These are phyloP conservation scores for Pseudozyma sp. DNA, from an alignment of 1,284 basidiomycete species.

Conservation along the genomic window DNA sequence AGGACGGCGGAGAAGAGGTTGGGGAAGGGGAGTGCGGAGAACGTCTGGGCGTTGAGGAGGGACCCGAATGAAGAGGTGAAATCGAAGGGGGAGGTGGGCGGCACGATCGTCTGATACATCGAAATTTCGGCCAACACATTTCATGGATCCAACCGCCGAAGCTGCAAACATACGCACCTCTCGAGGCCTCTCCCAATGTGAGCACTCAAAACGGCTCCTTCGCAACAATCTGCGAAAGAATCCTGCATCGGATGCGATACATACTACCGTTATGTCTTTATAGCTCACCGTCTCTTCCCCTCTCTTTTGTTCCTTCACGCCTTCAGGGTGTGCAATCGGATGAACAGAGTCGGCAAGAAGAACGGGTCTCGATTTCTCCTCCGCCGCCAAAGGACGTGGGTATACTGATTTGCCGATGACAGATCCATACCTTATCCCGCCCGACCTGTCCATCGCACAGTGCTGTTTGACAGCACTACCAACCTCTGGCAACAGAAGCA, in stretches of 20 bases:
- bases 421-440: not conserved
- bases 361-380: not conserved
- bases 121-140: not conserved
- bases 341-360: not conserved
- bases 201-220: not conserved
- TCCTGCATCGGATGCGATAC: not conserved
- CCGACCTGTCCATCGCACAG: not conserved
- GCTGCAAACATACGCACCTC: no score
- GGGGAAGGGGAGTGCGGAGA: conserved; percentile 81
- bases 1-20: conserved; percentile 83
- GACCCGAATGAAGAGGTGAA: conserved; percentile 22
- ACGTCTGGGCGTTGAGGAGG: conserved; percentile 85
- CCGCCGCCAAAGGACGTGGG: conserved; percentile 5
- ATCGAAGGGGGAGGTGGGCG: not conserved
- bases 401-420: not conserved
- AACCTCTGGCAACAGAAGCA: not conserved
- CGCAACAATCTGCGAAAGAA: no score
- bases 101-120: conserved; percentile 17
- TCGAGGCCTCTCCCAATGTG: not conserved
- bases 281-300: conserved; percentile 21
- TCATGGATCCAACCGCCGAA: no score
- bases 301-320: not conserved
- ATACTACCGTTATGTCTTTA: not conserved
- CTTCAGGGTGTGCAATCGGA: not conserved
- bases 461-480: conserved; percentile 8